Conservation (phyloP, 1,284 basidiomycete species). For the Microbotryum violaceum region DNA sequence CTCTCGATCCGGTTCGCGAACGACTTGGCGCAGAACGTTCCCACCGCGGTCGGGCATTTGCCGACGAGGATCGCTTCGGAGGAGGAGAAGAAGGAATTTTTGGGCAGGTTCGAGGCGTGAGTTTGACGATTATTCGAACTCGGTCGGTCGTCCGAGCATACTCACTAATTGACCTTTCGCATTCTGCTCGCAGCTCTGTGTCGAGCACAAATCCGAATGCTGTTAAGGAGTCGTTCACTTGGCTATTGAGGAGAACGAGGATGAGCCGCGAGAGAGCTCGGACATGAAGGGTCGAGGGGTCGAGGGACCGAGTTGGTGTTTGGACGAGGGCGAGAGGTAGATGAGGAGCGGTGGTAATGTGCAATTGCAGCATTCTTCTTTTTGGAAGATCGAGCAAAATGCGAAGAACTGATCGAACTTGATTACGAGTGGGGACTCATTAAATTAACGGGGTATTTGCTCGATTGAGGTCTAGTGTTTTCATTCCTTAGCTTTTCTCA, state of each 20-base stretch:
- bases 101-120: conserved; percentile 64
- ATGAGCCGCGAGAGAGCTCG: conserved; percentile 22
- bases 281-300: no score
- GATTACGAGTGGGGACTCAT: no score
- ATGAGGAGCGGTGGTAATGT: no score
- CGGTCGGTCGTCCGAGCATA: background rate
- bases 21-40: conserved; percentile 64
- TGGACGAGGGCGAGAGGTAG: no score
- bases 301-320: no score
- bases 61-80: conserved; percentile 57
- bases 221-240: conserved; percentile 62
- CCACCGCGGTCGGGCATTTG: conserved; percentile 61
- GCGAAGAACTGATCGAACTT: no score
- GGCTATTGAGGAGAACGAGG: conserved; percentile 24
- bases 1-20: conserved; percentile 59
- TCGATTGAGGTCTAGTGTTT: no score
- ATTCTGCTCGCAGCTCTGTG: conserved; percentile 49
- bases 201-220: conserved; percentile 60
- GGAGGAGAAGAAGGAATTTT: conserved; percentile 64
- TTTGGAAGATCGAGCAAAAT: no score
- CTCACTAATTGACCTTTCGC: conserved; percentile 12
- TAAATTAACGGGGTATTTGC: no score
- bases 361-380: no score
- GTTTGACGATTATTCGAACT: conserved; percentile 38
- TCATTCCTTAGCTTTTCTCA: no score